phyloP scores from a whole-genome alignment of 2,329 filamentous ascomycete species.

The Diaporthe velutina region DNA sequence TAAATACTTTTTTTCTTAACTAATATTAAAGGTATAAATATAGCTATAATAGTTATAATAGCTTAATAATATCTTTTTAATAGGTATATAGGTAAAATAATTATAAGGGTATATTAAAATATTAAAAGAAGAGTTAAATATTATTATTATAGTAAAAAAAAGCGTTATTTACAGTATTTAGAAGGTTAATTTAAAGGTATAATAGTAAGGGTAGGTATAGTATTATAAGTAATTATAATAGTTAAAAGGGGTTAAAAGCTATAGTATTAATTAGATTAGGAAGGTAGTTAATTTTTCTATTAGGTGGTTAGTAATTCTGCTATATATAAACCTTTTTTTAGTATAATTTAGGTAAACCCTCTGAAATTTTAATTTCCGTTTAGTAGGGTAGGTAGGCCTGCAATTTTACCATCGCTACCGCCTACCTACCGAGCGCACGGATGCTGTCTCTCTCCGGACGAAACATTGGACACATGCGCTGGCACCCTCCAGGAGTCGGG shows the following conservation, averaged over 20 bases:
- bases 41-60: neutral
- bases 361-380: neutral
- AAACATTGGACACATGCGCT: constrained; percentile 24
- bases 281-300: too few species aligned
- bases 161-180: too few species aligned
- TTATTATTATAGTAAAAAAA: neutral
- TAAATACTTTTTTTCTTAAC: neutral
- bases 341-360: neutral
- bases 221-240: too few species aligned
- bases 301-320: too few species aligned
- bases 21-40: neutral
- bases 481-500: constrained; percentile 15
- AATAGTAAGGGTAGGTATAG: too few species aligned
- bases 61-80: fast-evolving
- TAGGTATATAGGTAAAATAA: neutral
- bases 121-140: too few species aligned
- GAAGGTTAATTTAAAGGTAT: too few species aligned
- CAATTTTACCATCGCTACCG: neutral
- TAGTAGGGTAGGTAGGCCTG: neutral
- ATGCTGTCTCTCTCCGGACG: constrained; percentile 3
- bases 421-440: constrained; percentile 4
- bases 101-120: neutral
- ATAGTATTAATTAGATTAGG: too few species aligned
- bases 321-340: neutral
- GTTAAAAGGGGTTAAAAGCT: too few species aligned